Conservation (phyloP, 2,329 filamentous ascomycete species). For the Ramichloridium luteum region DNA sequence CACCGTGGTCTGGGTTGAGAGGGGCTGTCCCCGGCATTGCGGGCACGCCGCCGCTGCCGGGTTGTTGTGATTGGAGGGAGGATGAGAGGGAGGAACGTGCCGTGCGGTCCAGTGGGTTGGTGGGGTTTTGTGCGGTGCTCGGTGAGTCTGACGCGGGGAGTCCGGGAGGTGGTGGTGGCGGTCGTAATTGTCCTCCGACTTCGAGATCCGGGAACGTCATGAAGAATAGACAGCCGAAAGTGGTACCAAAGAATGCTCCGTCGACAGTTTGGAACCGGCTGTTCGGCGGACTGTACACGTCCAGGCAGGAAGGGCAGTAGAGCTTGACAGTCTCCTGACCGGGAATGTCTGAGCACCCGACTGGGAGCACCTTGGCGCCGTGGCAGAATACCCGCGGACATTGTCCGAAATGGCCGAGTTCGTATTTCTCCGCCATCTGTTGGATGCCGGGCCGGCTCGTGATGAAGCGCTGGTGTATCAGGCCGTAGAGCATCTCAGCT, state of each 20-base stretch:
- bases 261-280: slow-evolving; percentile 95
- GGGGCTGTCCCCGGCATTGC: too few relatives aligned
- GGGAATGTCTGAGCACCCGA: slow-evolving; percentile 86
- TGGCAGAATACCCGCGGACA: slow-evolving; percentile 94
- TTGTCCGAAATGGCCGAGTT: slow-evolving; percentile 86
- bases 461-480: slow-evolving; percentile 98
- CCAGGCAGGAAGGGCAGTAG: slow-evolving; percentile 91
- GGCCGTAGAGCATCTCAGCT: slow-evolving; percentile 93
- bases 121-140: slow-evolving; percentile 2
- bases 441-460: slow-evolving; percentile 92
- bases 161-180: slow-evolving; percentile 6
- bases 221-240: slow-evolving; percentile 92
- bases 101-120: slow-evolving; percentile 11
- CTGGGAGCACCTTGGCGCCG: slow-evolving; percentile 77
- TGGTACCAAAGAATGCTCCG: slow-evolving; percentile 94
- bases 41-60: slow-evolving; percentile 5
- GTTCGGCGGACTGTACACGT: slow-evolving; percentile 95
- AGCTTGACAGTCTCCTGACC: slow-evolving; percentile 97
- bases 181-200: slow-evolving; percentile 38
- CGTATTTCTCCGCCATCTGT: slow-evolving; percentile 99
- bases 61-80: slow-evolving; percentile 22
- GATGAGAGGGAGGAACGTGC: slow-evolving; percentile 19
- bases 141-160: slow-evolving; percentile 1
- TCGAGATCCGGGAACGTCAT: slow-evolving; percentile 97
- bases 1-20: slow-evolving; percentile 6